Base-by-base conservation (phyloP, 177 flowering plant genomes). In the Tripterygium wilfordii region DNA sequence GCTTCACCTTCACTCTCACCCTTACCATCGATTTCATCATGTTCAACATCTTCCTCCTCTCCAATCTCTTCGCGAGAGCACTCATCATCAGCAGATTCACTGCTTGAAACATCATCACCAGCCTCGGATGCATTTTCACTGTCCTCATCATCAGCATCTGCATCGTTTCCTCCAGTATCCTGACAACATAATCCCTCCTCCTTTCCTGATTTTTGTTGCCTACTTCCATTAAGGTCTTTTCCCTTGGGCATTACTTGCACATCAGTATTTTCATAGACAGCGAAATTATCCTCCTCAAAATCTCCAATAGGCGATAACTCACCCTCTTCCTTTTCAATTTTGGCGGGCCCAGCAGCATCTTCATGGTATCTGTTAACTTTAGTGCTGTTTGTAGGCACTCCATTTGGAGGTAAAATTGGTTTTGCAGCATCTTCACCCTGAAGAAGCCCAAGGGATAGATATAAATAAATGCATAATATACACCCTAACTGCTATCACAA, bases 1-100 rank as follows among this genome's bases (percentile, higher is more conserved):
- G 84, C 92, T 72, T 85, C 96, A 32, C 92, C 98, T 71, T 91
- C 95, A 74, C 91, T 87, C 67, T 85, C 96, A 48, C 74, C 88
- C 64, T 81, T 85, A 27, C 60, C 68, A 53, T 85, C 88, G 65
- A 68, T 62, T 39, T 77, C 85, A 39, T 74, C 88, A 56, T 57
- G 77, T 32, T 73, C 90, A 25, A 33, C 78, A 53, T 82, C 86
- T 56, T 82, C 83, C 52, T 77, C 72, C 46, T 66, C 75, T 38
- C 53, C 80, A 42, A 66, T 78, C 43, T 75, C 85, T 60, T 77
- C 90, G 49, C 55, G 72, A 15, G 82, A 87, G 54, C 91, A 69
- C 36, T 79, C 83, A 48, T 82, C 96, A 24, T 72, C 89, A 31
- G 76, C 85, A 68, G 94, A 77, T 42, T 82, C 96, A 53, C 95